Percentiles rank a stretch among this genome's conserved stretches.
Evolutionary conservation across 2,329 filamentous ascomycete species (phyloP).

Genomic region (Diaporthe caulivora): DNA sequence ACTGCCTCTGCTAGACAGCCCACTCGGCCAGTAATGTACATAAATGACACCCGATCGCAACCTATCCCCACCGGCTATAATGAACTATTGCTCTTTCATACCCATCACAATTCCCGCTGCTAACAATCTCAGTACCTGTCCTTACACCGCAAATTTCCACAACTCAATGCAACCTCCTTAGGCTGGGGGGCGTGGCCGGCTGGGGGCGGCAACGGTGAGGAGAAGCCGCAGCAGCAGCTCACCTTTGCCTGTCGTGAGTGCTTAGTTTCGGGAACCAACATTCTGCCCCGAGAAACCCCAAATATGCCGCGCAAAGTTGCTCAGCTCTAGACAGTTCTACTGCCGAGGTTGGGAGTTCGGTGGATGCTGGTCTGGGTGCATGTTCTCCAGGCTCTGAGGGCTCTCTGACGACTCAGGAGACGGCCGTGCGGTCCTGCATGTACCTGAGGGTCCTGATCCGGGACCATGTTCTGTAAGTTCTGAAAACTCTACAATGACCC

Average conservation of each 20-base stretch:
- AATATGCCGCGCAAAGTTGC: not conserved
- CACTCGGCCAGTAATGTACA: not conserved
- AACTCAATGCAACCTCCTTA: not conserved
- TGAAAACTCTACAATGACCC: no score
- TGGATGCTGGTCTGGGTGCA: no score
- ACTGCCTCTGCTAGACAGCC: not conserved
- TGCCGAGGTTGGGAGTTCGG: not conserved
- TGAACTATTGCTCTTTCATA: not conserved
- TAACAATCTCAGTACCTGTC: not conserved
- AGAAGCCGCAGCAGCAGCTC: no score
- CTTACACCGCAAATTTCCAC: no score
- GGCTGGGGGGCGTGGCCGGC: no score
- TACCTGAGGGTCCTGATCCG: no score
- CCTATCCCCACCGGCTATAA: no score
- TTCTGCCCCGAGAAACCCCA: not conserved
- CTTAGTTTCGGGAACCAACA: not conserved
- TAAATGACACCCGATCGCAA: not conserved
- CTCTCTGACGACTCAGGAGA: no score
- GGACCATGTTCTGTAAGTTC: no score
- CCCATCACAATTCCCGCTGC: not conserved
- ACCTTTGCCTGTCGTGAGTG: no score
- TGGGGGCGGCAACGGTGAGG: no score
- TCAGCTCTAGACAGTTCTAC: not conserved
- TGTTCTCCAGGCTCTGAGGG: not conserved
- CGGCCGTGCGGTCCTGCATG: no score